Percentiles rank a stretch among this genome's conserved stretches.
Evolutionary conservation across 768 basidiomycete species (phyloP).

Genomic region (Dioszegia hungarica): DNA sequence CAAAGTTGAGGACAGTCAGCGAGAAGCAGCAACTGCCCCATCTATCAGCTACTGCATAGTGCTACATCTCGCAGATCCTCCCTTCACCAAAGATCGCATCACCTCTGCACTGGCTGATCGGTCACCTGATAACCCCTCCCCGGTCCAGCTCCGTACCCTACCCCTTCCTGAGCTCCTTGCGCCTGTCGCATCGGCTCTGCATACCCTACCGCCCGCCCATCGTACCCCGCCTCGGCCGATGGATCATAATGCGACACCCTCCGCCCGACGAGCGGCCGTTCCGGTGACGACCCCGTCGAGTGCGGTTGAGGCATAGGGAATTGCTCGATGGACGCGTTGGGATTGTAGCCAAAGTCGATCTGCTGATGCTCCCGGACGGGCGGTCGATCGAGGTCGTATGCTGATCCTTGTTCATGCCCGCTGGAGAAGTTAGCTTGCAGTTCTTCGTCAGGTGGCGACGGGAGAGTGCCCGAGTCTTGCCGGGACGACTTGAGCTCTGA

Average conservation of each 20-base stretch:
- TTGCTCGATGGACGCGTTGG: constrained; percentile 1
- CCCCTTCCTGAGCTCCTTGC: no score
- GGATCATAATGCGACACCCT: not conserved
- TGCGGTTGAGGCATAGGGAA: constrained; percentile 13
- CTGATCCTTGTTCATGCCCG: constrained; percentile 28
- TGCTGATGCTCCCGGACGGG: constrained; percentile 15
- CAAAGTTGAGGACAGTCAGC: no score
- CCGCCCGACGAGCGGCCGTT: not conserved
- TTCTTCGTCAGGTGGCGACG: not conserved
- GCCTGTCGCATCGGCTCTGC: no score
- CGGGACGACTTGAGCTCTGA: not conserved
- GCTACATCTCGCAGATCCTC: no score
- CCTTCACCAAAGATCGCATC: no score
- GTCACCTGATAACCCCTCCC: no score
- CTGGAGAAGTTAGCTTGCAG: constrained; percentile 5
- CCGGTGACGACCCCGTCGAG: not conserved
- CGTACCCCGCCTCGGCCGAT: not conserved
- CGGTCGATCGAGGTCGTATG: constrained; percentile 24
- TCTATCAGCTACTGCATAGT: no score
- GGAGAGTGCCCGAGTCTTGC: not conserved
- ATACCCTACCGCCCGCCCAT: not conserved
- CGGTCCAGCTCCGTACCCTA: no score
- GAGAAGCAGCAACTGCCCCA: no score
- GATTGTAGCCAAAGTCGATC: constrained; percentile 19
- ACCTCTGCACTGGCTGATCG: no score